These are phyloP conservation scores for Pilobolus umbonatus DNA, from an alignment of 192 early-diverging fungal genomes.

Conservation along the genomic window DNA sequence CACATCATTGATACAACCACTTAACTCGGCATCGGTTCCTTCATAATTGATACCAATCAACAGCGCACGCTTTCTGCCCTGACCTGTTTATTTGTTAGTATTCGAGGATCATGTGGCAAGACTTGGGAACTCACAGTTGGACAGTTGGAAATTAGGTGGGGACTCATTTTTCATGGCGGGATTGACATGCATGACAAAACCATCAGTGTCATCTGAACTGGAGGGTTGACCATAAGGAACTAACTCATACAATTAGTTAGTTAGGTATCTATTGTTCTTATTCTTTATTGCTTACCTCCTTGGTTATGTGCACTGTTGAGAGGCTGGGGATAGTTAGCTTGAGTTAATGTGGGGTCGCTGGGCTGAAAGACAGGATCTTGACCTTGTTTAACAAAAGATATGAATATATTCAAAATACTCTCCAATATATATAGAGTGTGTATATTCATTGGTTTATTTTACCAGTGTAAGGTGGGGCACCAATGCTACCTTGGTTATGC, in stretches of 20 bases:
- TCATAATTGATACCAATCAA: constrained; percentile 94
- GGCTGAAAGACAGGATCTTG: constrained; percentile 22
- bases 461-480: constrained; percentile 22
- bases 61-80: constrained; percentile 74
- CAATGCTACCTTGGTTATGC: constrained; percentile 8
- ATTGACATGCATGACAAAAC: constrained; percentile 24
- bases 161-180: constrained; percentile 21
- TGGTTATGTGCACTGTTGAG: constrained; percentile 25
- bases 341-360: constrained; percentile 6
- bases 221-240: constrained; percentile 14
- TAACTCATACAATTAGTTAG: not conserved
- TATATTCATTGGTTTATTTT: not conserved
- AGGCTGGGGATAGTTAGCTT: constrained; percentile 32
- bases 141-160: constrained; percentile 43
- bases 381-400: no score
- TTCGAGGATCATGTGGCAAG: not conserved
- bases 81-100: constrained; percentile 20
- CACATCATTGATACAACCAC: constrained; percentile 84
- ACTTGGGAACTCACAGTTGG: constrained; percentile 35
- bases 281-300: not conserved
- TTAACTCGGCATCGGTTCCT: constrained; percentile 53
- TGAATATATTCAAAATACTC: no score
- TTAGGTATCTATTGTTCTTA: not conserved
- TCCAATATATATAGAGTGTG: not conserved
- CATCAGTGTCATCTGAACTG: not conserved